Conservation (phyloP, 148 eudicot species). For the Rhododendron ovatum region DNA sequence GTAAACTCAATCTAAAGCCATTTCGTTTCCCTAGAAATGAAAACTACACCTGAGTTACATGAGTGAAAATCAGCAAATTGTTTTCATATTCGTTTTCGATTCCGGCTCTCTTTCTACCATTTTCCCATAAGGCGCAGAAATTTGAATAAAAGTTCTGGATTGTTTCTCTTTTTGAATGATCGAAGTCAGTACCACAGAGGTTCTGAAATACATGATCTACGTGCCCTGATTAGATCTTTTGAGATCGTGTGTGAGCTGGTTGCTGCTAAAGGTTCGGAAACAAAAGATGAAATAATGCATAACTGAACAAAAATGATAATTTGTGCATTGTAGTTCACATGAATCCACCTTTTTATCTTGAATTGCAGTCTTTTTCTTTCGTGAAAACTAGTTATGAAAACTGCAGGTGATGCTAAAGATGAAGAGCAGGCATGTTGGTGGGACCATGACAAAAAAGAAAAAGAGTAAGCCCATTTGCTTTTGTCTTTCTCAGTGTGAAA, state of each 20-base stretch:
- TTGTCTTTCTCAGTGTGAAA: slow-evolving; percentile 34
- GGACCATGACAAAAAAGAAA: slow-evolving; percentile 99
- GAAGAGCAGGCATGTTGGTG: slow-evolving; percentile 97
- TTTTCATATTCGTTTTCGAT: neutral
- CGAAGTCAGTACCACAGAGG: neutral
- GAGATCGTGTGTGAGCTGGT: slow-evolving; percentile 14
- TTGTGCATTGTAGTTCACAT: neutral
- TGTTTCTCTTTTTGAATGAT: neutral
- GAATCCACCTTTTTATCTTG: slow-evolving; percentile 15
- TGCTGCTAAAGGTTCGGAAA: slow-evolving; percentile 14
- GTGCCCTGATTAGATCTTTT: neutral
- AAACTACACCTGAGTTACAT: neutral
- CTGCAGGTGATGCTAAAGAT: slow-evolving; percentile 85
- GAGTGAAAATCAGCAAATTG: neutral
- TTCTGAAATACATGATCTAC: neutral
- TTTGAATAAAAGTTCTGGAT: neutral
- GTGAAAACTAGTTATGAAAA: slow-evolving; percentile 12
- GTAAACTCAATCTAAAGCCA: slow-evolving; percentile 20
- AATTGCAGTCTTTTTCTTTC: slow-evolving; percentile 22
- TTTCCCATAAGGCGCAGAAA: neutral
- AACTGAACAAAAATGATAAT: neutral
- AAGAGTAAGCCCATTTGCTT: slow-evolving; percentile 64
- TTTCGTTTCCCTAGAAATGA: neutral
- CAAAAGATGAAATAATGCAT: slow-evolving; percentile 22
- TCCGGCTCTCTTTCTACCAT: neutral